phyloP scores from a whole-genome alignment of 1,139 yeast species.

The Saccharomyces hybrid region DNA sequence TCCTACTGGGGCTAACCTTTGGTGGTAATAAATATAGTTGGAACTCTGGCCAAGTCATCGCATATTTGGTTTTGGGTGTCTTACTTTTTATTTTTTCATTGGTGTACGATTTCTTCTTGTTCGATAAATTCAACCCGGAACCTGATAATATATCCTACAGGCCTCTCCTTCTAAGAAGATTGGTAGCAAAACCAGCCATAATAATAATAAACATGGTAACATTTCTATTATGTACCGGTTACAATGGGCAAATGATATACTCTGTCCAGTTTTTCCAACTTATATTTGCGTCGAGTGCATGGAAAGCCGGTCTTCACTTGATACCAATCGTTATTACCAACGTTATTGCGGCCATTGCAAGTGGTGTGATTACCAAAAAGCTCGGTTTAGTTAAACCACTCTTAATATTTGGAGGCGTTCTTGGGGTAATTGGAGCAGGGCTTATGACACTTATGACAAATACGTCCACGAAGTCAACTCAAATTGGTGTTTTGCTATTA shows the following conservation, averaged over 20 bases:
- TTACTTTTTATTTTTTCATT: too few relatives aligned
- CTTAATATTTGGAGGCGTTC: slow-evolving; percentile 38
- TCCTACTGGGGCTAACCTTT: too few relatives aligned
- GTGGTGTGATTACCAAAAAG: slow-evolving; percentile 42
- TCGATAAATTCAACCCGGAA: slow-evolving; percentile 9
- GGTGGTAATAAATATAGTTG: too few relatives aligned
- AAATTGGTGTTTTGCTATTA: slow-evolving; percentile 48
- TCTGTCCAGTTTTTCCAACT: slow-evolving; percentile 25
- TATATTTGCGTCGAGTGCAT: slow-evolving; percentile 32
- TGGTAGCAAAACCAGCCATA: slow-evolving; percentile 15
- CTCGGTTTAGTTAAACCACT: slow-evolving; percentile 45
- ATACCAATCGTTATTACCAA: slow-evolving; percentile 50
- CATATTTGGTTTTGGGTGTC: too few relatives aligned
- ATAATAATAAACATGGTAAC: slow-evolving; percentile 15
- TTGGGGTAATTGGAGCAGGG: slow-evolving; percentile 49
- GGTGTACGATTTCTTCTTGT: slow-evolving; percentile 20
- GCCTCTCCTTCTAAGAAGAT: slow-evolving; percentile 19
- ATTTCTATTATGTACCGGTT: slow-evolving; percentile 16
- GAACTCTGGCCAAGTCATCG: too few relatives aligned
- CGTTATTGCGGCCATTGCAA: slow-evolving; percentile 40
- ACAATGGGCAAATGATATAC: slow-evolving; percentile 15
- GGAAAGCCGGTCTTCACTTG: slow-evolving; percentile 52
- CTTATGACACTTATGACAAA: slow-evolving; percentile 38
- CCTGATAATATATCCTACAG: slow-evolving; percentile 10
- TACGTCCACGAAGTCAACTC: slow-evolving; percentile 34